Evolutionary conservation across 2,329 filamentous ascomycete species (phyloP), one percentile per base, ranked within the genome.

Genomic region (Tolypocladium inflatum): DNA sequence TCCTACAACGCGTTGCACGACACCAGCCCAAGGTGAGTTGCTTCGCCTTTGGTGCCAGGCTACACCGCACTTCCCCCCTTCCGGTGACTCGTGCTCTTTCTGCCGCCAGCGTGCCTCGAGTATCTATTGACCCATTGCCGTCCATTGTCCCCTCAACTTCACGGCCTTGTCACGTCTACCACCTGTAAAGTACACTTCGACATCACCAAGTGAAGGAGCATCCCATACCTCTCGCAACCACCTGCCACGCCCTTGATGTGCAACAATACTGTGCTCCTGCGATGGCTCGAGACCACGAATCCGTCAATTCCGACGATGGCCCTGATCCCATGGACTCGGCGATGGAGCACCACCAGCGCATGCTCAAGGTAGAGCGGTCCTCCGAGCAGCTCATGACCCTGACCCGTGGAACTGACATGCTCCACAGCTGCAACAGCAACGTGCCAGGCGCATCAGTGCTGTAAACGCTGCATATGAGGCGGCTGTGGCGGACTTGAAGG

Each of bases 401-500:
- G 48, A 33, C 19, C 5, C 10, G 10, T 10, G 19, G 37, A 33
- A 17, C 35, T 54, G 42, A 38, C 38, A 35, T 8, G 37, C 26
- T 42, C 8, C 19, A 2, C 17, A 73, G 71, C 57, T 73, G 9
- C 71, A 68, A 42, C 68, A 58, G 21, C 62, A 70, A 42, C 67
- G 70, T n/a, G 63, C 66, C 42, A 61, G 65, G 35, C 64, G 61
- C 13, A 64, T 68, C 54, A 62, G 60, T n/a, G 58, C 58, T 2
- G 61, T 69, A 21, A 56, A 67, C 3, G 56, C 55, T 6, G 65
- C 70, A 35, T 63, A 67, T 21, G 50, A 63, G 3, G 57, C 56
- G 3, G 67, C 65, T 19, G 56, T 73, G 50, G 63, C 63, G 7
- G 59, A 64, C 2, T 33, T 73, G n/a, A 64, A 63, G 37, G 53